These are phyloP conservation scores for Candida frijolesensis DNA, from an alignment of 1,139 yeast species.

Conservation along the genomic window DNA sequence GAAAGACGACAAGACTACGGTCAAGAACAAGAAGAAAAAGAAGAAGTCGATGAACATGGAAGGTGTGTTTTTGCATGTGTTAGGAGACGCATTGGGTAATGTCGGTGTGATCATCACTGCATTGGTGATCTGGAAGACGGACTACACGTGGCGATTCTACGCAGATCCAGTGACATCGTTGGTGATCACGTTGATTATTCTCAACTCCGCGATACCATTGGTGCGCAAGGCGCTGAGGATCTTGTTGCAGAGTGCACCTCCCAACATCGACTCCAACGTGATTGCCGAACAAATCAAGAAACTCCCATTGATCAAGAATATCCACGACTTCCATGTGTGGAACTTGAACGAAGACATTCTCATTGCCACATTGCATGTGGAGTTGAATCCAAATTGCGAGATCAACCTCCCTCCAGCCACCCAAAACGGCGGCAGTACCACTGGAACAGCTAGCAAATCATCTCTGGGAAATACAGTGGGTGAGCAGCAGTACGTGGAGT, in stretches of 20 bases:
- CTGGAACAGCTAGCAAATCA: too few relatives aligned
- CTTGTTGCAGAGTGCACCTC: conserved; percentile 89
- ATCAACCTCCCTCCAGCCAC: conserved; percentile 5
- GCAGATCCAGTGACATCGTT: conserved; percentile 86
- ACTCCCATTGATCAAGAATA: conserved; percentile 74
- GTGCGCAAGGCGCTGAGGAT: conserved; percentile 87
- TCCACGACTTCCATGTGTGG: conserved; percentile 97
- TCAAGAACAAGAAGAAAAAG: conserved; percentile 17
- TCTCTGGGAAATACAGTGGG: too few relatives aligned
- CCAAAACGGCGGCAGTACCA: conserved; percentile 17
- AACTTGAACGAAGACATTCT: conserved; percentile 84
- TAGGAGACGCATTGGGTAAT: conserved; percentile 96
- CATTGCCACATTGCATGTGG: conserved; percentile 89
- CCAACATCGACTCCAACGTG: conserved; percentile 71
- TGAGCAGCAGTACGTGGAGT: background rate
- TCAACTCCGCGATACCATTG: conserved; percentile 88
- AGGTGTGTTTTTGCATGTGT: conserved; percentile 91
- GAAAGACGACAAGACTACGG: background rate
- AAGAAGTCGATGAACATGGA: conserved; percentile 88
- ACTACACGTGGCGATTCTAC: conserved; percentile 83
- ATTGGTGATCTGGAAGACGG: conserved; percentile 89
- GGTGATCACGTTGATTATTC: conserved; percentile 82
- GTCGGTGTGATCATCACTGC: conserved; percentile 92
- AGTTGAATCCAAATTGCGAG: conserved; percentile 49
- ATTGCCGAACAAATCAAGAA: conserved; percentile 68